These are phyloP conservation scores for Musa schizocarpa DNA, from an alignment of 176 grass and related monocot genomes.

Conservation along the genomic window DNA sequence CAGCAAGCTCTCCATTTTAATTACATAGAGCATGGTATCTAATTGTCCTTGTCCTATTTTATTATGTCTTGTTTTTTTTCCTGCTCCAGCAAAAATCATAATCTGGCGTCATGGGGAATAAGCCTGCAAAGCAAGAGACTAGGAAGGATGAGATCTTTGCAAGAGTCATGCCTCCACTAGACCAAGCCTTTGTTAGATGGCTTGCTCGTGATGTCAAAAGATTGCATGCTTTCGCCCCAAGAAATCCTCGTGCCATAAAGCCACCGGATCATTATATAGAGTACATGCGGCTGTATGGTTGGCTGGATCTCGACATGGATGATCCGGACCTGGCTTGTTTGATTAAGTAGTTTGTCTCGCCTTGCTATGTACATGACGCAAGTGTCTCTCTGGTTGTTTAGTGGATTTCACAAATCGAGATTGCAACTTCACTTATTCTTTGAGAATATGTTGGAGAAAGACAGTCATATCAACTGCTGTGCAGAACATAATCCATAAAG, in stretches of 20 bases:
- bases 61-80: not conserved
- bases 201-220: not conserved
- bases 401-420: not conserved
- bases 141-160: conserved; percentile 13
- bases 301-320: conserved; percentile 23
- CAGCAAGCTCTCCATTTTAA: too few species aligned
- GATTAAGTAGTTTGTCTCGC: conserved; percentile 4
- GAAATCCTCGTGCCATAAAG: conserved; percentile 23
- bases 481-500: not conserved
- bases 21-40: too few species aligned
- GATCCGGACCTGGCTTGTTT: conserved; percentile 25
- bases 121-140: conserved; percentile 6
- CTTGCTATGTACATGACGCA: not conserved
- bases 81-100: conserved; percentile 2
- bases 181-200: conserved; percentile 21
- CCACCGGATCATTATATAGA: not conserved
- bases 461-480: not conserved
- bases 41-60: too few species aligned
- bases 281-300: too few species aligned
- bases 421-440: not conserved
- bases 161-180: conserved; percentile 20
- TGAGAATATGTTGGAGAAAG: not conserved
- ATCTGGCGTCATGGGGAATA: conserved; percentile 15
- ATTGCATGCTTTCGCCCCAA: conserved; percentile 15
- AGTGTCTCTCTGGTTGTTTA: not conserved